These are phyloP conservation scores for Arachis monticola DNA, from an alignment of 331 rosid species.

Conservation along the genomic window DNA sequence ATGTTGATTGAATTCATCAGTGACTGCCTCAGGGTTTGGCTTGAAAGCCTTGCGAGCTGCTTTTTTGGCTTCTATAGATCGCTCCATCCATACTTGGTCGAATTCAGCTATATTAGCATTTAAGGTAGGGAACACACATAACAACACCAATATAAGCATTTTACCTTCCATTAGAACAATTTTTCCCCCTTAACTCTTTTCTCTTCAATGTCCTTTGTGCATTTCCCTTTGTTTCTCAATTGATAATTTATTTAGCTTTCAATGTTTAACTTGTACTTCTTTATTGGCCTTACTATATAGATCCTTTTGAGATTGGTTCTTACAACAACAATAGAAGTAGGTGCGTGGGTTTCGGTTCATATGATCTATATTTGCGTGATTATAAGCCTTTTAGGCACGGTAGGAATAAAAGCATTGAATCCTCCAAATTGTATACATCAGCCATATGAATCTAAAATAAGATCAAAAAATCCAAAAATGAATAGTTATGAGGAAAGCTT, in stretches of 20 bases:
- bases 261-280: background rate
- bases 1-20: conserved; percentile 34
- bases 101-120: conserved; percentile 42
- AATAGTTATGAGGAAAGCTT: conserved; percentile 44
- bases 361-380: conserved; percentile 14
- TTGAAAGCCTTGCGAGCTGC: conserved; percentile 33
- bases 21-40: conserved; percentile 33
- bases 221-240: conserved; percentile 6
- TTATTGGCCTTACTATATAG: background rate
- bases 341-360: conserved; percentile 13
- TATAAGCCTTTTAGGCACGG: background rate
- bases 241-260: background rate
- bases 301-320: background rate
- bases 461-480: conserved; percentile 40
- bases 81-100: conserved; percentile 45
- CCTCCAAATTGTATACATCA: background rate
- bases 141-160: conserved; percentile 40
- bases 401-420: conserved; percentile 10
- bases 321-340: conserved; percentile 5
- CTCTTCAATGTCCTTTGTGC: background rate
- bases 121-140: conserved; percentile 41
- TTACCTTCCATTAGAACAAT: conserved; percentile 30
- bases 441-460: conserved; percentile 2
- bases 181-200: background rate
- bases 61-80: conserved; percentile 45